Evolutionary conservation across 148 eudicot genomes (phyloP).

Genomic region (Vaccinium darrowii): DNA sequence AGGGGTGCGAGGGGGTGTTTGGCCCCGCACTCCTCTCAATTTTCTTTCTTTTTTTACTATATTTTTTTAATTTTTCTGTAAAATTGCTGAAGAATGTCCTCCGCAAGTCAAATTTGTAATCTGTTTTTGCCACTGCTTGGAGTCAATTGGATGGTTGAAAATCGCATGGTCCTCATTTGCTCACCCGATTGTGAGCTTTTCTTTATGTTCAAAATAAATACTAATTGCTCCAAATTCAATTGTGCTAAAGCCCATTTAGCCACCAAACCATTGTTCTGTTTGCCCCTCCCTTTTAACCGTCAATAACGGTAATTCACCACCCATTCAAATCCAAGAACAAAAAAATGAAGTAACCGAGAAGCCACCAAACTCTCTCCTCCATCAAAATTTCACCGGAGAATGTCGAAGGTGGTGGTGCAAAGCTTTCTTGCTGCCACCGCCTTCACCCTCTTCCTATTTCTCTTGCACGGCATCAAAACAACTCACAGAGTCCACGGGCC

Average conservation of each 20-base stretch:
- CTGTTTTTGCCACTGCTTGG: neutral
- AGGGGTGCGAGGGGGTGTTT: no score
- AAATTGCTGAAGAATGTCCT: no score
- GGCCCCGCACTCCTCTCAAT: no score
- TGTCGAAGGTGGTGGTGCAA: constrained; percentile 44
- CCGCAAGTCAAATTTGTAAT: no score
- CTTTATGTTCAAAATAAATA: neutral
- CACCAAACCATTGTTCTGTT: neutral
- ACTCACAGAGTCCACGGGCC: neutral
- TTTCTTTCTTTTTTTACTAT: no score
- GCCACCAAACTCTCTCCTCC: neutral
- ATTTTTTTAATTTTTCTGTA: no score
- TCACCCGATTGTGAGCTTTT: neutral
- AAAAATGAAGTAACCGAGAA: neutral
- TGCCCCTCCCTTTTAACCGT: constrained; percentile 11
- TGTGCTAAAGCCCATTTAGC: neutral
- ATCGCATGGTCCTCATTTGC: neutral
- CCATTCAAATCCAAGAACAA: neutral
- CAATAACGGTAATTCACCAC: neutral
- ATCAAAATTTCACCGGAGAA: constrained; percentile 14
- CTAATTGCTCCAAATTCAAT: neutral
- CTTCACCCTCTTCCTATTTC: constrained; percentile 27
- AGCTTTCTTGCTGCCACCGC: constrained; percentile 31
- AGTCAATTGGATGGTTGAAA: constrained; percentile 1
- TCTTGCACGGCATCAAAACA: neutral